phyloP scores from a whole-genome alignment of 768 basidiomycete genomes.

The Macrolepiota albuminosa region DNA sequence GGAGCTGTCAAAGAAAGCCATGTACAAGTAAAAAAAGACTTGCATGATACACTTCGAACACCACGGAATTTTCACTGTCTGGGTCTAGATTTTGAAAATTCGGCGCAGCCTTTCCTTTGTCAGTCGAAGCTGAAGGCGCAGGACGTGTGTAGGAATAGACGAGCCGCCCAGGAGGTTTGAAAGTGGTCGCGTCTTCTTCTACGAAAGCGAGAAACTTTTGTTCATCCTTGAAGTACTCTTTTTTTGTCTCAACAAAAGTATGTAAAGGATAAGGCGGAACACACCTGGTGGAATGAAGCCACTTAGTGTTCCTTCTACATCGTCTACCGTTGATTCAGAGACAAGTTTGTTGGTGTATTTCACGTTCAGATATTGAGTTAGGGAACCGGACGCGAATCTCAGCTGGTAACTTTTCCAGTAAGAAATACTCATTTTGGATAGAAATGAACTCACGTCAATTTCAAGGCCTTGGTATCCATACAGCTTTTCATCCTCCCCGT shows the following conservation, averaged over 20 bases:
- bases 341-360: conserved; percentile 63
- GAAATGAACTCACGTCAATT: conserved; percentile 61
- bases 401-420: conserved; percentile 40
- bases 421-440: neutral
- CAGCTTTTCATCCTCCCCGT: conserved; percentile 93
- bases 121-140: conserved; percentile 32
- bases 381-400: conserved; percentile 82
- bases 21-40: conserved; percentile 22
- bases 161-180: conserved; percentile 72
- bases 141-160: conserved; percentile 76
- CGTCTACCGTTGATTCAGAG: conserved; percentile 70
- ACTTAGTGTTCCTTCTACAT: conserved; percentile 73
- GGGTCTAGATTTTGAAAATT: conserved; percentile 35
- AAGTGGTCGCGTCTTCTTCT: conserved; percentile 70
- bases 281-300: conserved; percentile 74
- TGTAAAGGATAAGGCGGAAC: conserved; percentile 9
- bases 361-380: conserved; percentile 71
- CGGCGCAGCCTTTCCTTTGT: conserved; percentile 52
- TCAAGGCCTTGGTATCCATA: conserved; percentile 86
- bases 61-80: conserved; percentile 56
- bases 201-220: conserved; percentile 63
- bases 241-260: conserved; percentile 4
- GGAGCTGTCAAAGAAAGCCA: neutral
- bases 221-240: conserved; percentile 71
- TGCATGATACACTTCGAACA: conserved; percentile 90